Percentiles rank a stretch among this genome's conserved stretches.
Conservation (phyloP, 306 rosid species). For the Acmispon strigosus region DNA sequence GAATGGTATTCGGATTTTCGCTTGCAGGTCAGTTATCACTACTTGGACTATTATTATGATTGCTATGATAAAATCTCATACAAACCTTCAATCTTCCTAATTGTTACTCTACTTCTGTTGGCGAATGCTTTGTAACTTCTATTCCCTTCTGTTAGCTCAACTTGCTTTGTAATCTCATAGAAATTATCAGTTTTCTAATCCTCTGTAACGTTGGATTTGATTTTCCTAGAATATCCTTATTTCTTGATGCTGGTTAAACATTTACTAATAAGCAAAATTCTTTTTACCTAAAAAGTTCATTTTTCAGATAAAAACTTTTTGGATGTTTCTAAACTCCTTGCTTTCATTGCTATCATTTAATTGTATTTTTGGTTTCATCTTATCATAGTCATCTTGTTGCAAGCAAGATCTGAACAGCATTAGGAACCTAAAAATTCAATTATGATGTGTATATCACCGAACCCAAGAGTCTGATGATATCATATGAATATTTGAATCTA, state of each 20-base stretch:
- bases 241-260: not conserved
- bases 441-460: not conserved
- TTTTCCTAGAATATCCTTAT: not conserved
- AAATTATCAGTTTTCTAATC: not conserved
- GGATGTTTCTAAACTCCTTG: not conserved
- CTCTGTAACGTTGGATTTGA: not conserved
- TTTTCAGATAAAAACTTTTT: not conserved
- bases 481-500: not conserved
- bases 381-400: not conserved
- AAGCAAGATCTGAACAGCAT: not conserved
- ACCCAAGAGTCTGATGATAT: not conserved
- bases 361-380: not conserved
- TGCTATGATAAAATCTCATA: too few species aligned
- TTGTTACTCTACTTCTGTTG: not conserved
- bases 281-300: not conserved
- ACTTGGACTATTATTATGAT: not conserved
- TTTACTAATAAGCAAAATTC: not conserved
- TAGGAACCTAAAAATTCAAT: too few species aligned
- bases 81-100: not conserved
- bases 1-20: slow-evolving; percentile 73
- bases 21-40: slow-evolving; percentile 65
- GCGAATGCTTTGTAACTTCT: not conserved
- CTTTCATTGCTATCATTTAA: not conserved
- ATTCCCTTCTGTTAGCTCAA: not conserved
- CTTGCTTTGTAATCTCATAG: not conserved